These are phyloP conservation scores for Rubus parviflorus DNA, from an alignment of 306 rosid species.

Conservation along the genomic window DNA sequence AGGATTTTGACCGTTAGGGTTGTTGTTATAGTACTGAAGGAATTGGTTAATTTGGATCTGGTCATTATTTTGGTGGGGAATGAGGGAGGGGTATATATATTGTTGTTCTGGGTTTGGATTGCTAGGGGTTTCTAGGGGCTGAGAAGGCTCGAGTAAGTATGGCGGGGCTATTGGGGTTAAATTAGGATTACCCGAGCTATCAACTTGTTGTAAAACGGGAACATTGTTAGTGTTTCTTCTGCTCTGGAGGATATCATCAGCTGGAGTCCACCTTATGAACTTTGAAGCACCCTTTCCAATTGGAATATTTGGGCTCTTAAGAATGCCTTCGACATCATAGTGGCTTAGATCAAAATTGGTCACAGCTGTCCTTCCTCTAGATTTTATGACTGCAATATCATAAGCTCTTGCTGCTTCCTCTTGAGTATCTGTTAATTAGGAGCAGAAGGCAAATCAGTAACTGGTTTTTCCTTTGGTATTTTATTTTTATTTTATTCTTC, in stretches of 20 bases:
- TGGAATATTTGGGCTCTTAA: constrained; percentile 13
- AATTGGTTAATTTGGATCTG: not conserved
- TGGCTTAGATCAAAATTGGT: constrained; percentile 26
- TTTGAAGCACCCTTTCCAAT: constrained; percentile 29
- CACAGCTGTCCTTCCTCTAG: constrained; percentile 6
- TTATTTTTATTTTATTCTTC: too few relatives aligned
- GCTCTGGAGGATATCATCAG: constrained; percentile 7
- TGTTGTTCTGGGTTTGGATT: not conserved
- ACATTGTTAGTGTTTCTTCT: not conserved
- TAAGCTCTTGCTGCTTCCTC: constrained; percentile 40
- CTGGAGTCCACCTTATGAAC: not conserved
- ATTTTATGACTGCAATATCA: constrained; percentile 31
- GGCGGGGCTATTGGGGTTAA: not conserved
- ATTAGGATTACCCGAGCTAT: not conserved
- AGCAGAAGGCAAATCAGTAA: not conserved
- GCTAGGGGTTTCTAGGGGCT: not conserved
- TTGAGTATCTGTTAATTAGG: constrained; percentile 15
- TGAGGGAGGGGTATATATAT: not conserved
- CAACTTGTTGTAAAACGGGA: not conserved
- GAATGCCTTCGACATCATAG: constrained; percentile 25
- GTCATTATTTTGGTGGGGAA: not conserved
- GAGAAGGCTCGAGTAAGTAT: too few relatives aligned
- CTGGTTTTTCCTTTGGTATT: not conserved
- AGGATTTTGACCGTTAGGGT: not conserved
- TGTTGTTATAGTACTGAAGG: not conserved